Conservation (phyloP, 2,329 filamentous ascomycete species). For the Epichloe scottii region DNA sequence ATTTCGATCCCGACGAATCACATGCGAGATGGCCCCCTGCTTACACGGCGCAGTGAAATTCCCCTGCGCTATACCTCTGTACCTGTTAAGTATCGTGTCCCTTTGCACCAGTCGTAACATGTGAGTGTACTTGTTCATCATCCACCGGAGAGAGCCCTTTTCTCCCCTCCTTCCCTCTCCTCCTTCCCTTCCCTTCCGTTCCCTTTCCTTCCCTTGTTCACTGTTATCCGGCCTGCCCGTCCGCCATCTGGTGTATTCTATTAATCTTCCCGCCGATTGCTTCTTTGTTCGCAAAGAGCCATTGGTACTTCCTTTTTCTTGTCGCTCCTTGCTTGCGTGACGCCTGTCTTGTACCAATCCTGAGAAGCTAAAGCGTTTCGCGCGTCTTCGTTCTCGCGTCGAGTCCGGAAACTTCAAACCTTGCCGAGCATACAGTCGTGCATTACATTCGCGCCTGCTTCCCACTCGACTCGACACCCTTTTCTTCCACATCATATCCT, state of each 20-base stretch:
- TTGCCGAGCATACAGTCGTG: slow-evolving; percentile 2
- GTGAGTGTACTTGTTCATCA: slow-evolving; percentile 1
- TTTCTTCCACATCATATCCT: not conserved
- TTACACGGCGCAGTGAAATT: slow-evolving; percentile 17
- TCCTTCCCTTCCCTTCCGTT: slow-evolving; percentile 9
- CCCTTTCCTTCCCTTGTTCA: slow-evolving; percentile 10
- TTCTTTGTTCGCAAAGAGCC: not conserved
- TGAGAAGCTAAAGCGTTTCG: not conserved
- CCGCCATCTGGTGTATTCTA: slow-evolving; percentile 10
- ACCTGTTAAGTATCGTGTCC: not conserved
- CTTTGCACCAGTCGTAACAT: not conserved
- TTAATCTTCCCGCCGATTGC: slow-evolving; percentile 6
- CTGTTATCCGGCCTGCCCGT: slow-evolving; percentile 10
- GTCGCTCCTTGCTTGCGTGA: slow-evolving; percentile 22
- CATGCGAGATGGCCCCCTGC: slow-evolving; percentile 15
- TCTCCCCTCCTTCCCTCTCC: slow-evolving; percentile 7
- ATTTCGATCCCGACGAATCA: slow-evolving; percentile 17
- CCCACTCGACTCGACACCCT: not conserved
- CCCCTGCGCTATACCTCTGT: not conserved
- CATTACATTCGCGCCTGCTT: not conserved
- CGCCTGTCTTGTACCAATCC: slow-evolving; percentile 1
- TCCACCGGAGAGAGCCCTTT: not conserved
- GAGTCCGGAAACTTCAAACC: slow-evolving; percentile 2
- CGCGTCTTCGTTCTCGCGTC: not conserved
- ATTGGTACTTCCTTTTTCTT: slow-evolving; percentile 17